Evolutionary conservation across 129 eudicot species (phyloP).

Genomic region (Calendula officinalis): DNA sequence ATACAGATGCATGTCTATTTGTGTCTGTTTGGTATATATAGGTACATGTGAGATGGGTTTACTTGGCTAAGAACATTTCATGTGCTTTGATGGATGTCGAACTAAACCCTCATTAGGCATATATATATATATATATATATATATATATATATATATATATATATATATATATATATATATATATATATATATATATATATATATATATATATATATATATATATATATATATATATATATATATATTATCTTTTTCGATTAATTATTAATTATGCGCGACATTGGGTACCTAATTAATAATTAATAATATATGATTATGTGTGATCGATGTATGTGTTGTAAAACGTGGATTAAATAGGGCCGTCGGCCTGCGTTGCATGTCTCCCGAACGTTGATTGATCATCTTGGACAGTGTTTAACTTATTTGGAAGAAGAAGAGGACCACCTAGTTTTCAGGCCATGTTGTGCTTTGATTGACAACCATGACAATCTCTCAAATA

Average conservation of each 20-base stretch:
- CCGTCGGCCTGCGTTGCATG: slow-evolving; percentile 34
- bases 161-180: no score
- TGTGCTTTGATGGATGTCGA: slow-evolving; percentile 29
- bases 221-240: no score
- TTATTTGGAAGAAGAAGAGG: slow-evolving; percentile 41
- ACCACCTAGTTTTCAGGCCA: slow-evolving; percentile 56
- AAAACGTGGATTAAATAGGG: slow-evolving; percentile 41
- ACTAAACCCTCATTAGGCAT: slow-evolving; percentile 11
- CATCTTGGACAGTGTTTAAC: slow-evolving; percentile 45
- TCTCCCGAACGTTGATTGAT: slow-evolving; percentile 38
- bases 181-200: no score
- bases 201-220: no score
- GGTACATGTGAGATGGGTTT: slow-evolving; percentile 31
- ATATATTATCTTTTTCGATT: slow-evolving; percentile 2
- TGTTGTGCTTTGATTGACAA: slow-evolving; percentile 41
- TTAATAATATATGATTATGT: background rate
- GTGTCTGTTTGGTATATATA: slow-evolving; percentile 22
- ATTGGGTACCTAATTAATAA: slow-evolving; percentile 10
- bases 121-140: no score
- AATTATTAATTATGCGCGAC: background rate
- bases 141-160: no score
- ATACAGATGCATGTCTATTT: slow-evolving; percentile 11
- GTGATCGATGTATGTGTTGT: background rate
- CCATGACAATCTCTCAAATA: slow-evolving; percentile 23
- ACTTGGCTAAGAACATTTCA: slow-evolving; percentile 32